phyloP scores from a whole-genome alignment of 129 eudicot genomes.

The Daucus carota region DNA sequence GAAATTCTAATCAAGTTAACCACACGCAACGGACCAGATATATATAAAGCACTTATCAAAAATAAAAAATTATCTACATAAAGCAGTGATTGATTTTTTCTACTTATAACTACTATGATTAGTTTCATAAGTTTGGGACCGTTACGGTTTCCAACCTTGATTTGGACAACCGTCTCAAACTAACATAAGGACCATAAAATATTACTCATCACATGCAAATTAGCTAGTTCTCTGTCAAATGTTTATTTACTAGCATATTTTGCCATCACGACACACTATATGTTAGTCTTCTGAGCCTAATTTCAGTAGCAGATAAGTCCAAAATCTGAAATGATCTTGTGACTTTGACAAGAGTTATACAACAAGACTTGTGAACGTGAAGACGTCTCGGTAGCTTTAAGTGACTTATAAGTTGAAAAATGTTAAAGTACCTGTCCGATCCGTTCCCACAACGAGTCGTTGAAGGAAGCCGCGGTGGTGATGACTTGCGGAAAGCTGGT shows the following conservation, averaged over 20 bases:
- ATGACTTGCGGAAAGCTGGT: constrained; percentile 94
- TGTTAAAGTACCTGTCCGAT: constrained; percentile 60
- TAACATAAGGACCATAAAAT: neutral
- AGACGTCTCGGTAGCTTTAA: too few species aligned
- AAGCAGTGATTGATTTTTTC: neutral
- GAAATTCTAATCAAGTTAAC: neutral
- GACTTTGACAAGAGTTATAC: neutral
- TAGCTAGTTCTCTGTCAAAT: neutral
- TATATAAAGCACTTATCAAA: neutral
- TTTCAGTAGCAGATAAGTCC: constrained; percentile 19
- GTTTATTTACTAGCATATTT: neutral
- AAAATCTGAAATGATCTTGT: neutral
- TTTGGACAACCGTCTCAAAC: neutral
- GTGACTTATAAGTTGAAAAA: neutral
- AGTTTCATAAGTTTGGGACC: neutral
- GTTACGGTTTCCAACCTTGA: neutral
- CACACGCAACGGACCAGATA: neutral
- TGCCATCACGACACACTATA: constrained; percentile 13
- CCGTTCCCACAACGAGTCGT: constrained; percentile 76
- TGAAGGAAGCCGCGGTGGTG: constrained; percentile 73
- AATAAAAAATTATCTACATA: too few species aligned
- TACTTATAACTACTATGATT: neutral
- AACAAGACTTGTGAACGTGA: neutral
- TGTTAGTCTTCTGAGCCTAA: constrained; percentile 35
- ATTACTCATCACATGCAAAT: constrained; percentile 41